Evolutionary conservation across 257 asterid genomes (phyloP).

Genomic region (Handroanthus guayacan): DNA sequence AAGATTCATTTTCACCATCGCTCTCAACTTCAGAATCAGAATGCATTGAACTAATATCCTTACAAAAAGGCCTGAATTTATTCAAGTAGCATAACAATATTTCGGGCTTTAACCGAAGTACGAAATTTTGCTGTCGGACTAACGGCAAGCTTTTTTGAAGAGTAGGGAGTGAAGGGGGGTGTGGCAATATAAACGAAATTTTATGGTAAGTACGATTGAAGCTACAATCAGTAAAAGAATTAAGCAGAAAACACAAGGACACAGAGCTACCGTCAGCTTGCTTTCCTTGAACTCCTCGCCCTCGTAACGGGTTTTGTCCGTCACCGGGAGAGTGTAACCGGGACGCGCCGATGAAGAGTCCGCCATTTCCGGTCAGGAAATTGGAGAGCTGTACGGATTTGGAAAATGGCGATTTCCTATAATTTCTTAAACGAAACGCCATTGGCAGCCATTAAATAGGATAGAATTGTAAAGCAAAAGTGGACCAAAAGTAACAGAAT

Average conservation of each 20-base stretch:
- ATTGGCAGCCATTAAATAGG: conserved; percentile 47
- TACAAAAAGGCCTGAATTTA: conserved; percentile 51
- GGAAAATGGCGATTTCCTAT: conserved; percentile 31
- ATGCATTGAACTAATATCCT: conserved; percentile 37
- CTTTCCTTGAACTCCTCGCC: conserved; percentile 57
- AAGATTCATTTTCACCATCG: conserved; percentile 39
- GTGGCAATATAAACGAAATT: conserved; percentile 80
- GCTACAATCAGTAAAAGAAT: conserved; percentile 55
- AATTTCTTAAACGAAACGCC: conserved; percentile 44
- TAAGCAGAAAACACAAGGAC: conserved; percentile 77
- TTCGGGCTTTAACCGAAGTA: conserved; percentile 19
- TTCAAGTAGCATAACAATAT: not conserved
- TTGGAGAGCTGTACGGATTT: conserved; percentile 17
- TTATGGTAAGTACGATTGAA: conserved; percentile 57
- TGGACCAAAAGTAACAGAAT: not conserved
- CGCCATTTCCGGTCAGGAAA: conserved; percentile 51
- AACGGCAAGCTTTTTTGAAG: conserved; percentile 67
- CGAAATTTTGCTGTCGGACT: conserved; percentile 3
- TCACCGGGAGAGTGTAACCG: conserved; percentile 34
- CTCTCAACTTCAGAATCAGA: conserved; percentile 55
- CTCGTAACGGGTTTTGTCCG: conserved; percentile 46
- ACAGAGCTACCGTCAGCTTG: conserved; percentile 74
- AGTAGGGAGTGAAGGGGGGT: conserved; percentile 77
- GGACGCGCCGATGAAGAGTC: conserved; percentile 46
- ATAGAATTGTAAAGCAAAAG: not conserved